phyloP scores from a whole-genome alignment of 352 stramenopile genomes.

The Globisporangium emineosum region DNA sequence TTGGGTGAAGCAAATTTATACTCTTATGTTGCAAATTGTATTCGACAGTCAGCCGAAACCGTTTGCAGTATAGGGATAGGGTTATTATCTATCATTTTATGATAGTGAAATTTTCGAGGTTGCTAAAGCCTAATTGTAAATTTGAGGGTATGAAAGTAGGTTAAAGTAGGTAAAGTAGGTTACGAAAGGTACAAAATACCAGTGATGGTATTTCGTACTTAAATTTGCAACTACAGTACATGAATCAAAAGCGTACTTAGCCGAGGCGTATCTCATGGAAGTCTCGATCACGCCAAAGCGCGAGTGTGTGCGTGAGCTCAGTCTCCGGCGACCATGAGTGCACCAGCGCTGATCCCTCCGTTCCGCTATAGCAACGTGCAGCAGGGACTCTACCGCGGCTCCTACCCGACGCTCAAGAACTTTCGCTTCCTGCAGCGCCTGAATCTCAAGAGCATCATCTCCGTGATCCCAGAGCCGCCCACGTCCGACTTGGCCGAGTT shows the following conservation, averaged over 20 bases:
- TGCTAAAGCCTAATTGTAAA: no score
- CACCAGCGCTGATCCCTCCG: constrained; percentile 76
- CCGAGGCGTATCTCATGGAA: constrained; percentile 2
- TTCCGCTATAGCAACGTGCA: constrained; percentile 87
- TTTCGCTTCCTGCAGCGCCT: constrained; percentile 78
- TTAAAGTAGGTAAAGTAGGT: no score
- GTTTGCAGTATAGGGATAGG: no score
- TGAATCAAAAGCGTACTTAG: neutral
- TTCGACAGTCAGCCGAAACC: no score
- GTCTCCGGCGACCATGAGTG: constrained; percentile 26
- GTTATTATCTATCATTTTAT: no score
- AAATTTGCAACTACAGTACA: neutral
- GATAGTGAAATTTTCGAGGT: no score
- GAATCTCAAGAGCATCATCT: constrained; percentile 74
- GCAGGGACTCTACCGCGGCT: constrained; percentile 73
- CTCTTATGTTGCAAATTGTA: no score
- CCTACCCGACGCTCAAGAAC: constrained; percentile 86
- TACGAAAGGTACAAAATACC: no score
- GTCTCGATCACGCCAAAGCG: no score
- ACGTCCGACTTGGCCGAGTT: constrained; percentile 76
- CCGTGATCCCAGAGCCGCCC: constrained; percentile 75
- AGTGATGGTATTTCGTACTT: neutral
- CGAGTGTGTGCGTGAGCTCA: neutral
- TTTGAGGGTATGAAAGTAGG: no score
- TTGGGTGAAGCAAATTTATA: no score